Base-by-base conservation (phyloP, 2,329 filamentous ascomycete genomes). In the Fusarium clavum region DNA sequence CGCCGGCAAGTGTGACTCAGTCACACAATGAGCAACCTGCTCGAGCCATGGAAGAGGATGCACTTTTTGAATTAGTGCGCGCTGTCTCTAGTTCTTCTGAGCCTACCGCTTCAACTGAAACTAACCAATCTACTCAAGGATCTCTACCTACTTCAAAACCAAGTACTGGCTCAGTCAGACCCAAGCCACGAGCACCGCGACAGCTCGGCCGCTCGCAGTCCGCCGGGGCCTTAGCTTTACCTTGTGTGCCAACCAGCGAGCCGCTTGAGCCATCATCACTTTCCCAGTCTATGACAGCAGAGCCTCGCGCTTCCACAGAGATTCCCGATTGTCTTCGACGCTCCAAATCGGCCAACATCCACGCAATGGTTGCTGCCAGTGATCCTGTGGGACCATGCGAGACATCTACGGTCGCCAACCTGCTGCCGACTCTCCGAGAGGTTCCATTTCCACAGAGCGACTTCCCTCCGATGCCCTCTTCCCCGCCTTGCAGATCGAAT, bases 401-500 rank as follows among this genome's bases (percentile, higher is more conserved):
- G 43, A 47, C 52, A 25, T 9, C 73, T 72, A 8, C 58, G 79
- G 34, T 51, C 3, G 16, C 62, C 77, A 48, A 22, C 30, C 34
- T 20, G 40, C 51, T 47, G 14, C 53, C 55, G 30, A 43, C 44
- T 75, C 81, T 63, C 79, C 59, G 83, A 2, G 81, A 83, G 61
- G 78, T 80, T 13, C 72, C 78, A 1, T 81, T 81, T 53, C 81
- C 84, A 11, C 79, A 82, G 11, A 85, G 82, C 63, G 85, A 88
- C 29, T 70, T 75, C 16, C 76, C 77, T 8, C 69, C 77, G 6
- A 76, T 77, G n/a, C 81, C 80, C 6, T 82, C 81, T 6, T 81
- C 81, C 1, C 77, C 77, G 1, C 76, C 85, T 79, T 71, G 83
- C 79, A 78, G 87, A 80, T 81, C 87, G 79, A 83, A 90, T 85